Evolutionary conservation across 441 rosid species (phyloP).

Genomic region (Breynia disticha): DNA sequence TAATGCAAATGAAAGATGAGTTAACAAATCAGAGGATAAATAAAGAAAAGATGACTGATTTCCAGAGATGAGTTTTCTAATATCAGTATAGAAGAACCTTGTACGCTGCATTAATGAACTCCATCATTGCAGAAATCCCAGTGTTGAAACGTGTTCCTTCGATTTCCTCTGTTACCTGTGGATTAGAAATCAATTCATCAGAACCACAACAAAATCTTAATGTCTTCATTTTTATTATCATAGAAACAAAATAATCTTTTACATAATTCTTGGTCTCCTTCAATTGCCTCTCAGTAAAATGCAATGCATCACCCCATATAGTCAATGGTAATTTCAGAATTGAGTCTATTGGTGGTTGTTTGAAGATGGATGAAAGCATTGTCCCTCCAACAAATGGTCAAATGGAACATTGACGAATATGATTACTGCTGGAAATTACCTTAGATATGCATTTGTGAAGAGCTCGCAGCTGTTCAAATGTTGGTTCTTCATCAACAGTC

Average conservation of each 20-base stretch:
- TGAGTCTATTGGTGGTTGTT: too few species aligned
- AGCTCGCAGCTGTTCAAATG: constrained; percentile 55
- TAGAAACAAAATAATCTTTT: too few species aligned
- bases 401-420: too few species aligned
- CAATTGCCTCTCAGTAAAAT: too few species aligned
- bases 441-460: constrained; percentile 89
- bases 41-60: background rate
- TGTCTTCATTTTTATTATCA: too few species aligned
- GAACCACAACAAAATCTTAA: background rate
- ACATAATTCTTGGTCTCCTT: too few species aligned
- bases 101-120: constrained; percentile 75
- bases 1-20: constrained; percentile 5
- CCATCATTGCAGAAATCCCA: constrained; percentile 98
- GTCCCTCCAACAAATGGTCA: too few species aligned
- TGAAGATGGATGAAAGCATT: too few species aligned
- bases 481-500: constrained; percentile 57
- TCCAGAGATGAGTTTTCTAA: too few species aligned
- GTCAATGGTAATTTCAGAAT: too few species aligned
- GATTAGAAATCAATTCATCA: constrained; percentile 11
- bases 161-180: constrained; percentile 83
- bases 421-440: constrained; percentile 28
- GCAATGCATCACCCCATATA: too few species aligned
- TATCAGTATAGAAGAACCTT: constrained; percentile 38
- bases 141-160: constrained; percentile 93
- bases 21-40: too few species aligned